A percentile compares a stretch with the other conserved stretches of the same genome.
Conservation (phyloP, 169 alveolate species). For the Perkinsus marinus region DNA sequence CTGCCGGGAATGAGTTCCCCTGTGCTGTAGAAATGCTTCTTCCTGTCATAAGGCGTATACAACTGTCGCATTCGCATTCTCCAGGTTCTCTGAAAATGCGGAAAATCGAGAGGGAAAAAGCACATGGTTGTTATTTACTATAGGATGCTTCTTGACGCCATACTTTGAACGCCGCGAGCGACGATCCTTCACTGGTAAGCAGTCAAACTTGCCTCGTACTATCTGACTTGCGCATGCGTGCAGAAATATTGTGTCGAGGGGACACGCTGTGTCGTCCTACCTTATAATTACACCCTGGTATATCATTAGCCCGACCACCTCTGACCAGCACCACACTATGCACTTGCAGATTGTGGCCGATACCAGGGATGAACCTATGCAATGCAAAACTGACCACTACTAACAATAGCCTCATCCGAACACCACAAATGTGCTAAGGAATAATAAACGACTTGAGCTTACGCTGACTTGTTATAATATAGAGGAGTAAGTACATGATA, state of each 20-base stretch:
- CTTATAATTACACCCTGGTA: conserved; percentile 49
- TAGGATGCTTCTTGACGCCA: conserved; percentile 1
- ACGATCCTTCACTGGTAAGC: conserved; percentile 62
- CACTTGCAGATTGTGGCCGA: conserved; percentile 58
- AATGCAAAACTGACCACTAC: too few relatives aligned
- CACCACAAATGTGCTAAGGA: too few relatives aligned
- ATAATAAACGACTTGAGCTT: too few relatives aligned
- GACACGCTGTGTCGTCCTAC: background rate
- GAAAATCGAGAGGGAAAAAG: background rate
- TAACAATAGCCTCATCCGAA: too few relatives aligned
- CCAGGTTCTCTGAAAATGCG: background rate
- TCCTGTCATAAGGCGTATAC: background rate
- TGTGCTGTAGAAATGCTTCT: background rate
- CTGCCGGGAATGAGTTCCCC: background rate
- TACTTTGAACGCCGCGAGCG: conserved; percentile 37
- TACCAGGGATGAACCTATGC: conserved; percentile 56
- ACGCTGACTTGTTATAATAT: too few relatives aligned
- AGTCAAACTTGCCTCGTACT: conserved; percentile 57
- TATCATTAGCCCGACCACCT: conserved; percentile 65
- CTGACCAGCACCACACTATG: conserved; percentile 60
- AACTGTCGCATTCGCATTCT: background rate
- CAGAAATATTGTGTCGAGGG: background rate
- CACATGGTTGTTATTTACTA: background rate
- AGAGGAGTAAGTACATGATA: too few relatives aligned
- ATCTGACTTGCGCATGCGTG: conserved; percentile 20